These are phyloP conservation scores for Dichotomocladium elegans DNA, from an alignment of 371 early-diverging fungal species.

Conservation along the genomic window DNA sequence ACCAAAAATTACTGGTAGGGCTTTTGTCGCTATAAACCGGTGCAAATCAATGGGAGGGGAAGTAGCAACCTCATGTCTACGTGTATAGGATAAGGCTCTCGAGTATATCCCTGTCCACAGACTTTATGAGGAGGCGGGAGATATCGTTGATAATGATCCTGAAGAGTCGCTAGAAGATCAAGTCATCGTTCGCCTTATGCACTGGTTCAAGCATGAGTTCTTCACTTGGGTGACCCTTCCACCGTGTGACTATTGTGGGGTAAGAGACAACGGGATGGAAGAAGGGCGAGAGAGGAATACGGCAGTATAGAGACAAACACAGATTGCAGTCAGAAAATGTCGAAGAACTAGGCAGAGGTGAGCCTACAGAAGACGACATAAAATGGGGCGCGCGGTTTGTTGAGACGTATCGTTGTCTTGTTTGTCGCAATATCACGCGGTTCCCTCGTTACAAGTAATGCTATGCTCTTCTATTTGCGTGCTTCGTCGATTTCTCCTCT, in stretches of 20 bases:
- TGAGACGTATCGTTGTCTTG: conserved; percentile 54
- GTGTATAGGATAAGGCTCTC: conserved; percentile 38
- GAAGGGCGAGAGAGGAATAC: too few relatives aligned
- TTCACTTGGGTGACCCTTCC: conserved; percentile 69
- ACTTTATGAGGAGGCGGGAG: conserved; percentile 42
- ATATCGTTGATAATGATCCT: conserved; percentile 4
- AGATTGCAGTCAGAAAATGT: conserved; percentile 27
- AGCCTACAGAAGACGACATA: conserved; percentile 50
- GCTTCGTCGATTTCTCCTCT: not conserved
- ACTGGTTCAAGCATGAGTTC: conserved; percentile 63
- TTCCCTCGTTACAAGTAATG: conserved; percentile 69
- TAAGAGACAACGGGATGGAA: too few relatives aligned
- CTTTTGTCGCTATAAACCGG: not conserved
- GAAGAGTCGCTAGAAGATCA: conserved; percentile 22
- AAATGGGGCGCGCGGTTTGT: conserved; percentile 51
- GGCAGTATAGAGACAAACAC: not conserved
- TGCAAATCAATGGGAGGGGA: too few relatives aligned
- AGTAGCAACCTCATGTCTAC: not conserved
- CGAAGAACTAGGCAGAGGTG: conserved; percentile 15
- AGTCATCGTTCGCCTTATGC: conserved; percentile 37
- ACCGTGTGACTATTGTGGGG: conserved; percentile 52
- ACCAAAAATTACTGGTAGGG: conserved; percentile 37
- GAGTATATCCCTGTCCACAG: conserved; percentile 45
- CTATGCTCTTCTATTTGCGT: not conserved
- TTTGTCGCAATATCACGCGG: conserved; percentile 44